Evolutionary conservation across 2,329 filamentous ascomycete species (phyloP), one percentile per base, ranked within the genome.

Genomic region (Parascedosporium putredinis): DNA sequence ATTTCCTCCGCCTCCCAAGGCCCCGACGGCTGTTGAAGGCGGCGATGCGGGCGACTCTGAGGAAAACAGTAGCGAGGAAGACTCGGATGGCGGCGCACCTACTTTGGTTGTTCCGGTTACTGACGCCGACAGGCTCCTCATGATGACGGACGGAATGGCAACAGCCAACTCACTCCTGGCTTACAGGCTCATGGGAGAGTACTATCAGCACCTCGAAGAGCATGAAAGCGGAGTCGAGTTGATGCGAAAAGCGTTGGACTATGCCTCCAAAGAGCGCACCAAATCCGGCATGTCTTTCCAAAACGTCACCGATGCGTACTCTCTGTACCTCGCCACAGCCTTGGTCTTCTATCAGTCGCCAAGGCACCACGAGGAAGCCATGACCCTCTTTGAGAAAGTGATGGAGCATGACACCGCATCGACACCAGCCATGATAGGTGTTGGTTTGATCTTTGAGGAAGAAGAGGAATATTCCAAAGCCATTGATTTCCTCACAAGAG

Each of bases 361-460:
- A 0, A 81, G 88, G 53, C 83, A 97, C 60, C 93, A 98, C 57
- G 75, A 82, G 16, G 91, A 97, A 67, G 90, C 93, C 2, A 91
- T 88, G 61, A 66, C 67, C n/a, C 73, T 96, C 0, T 97, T 98
- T 57, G 83, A 95, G 57, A 78, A 78, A 25, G 86, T 97, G 4
- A 73, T 98, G 1, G 72, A 79, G 45, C 79, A 85, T 23, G 88
- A 94, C 51, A 76, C 82, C 2, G 79, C 78, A 2, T 90, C 86
- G 1, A 94, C 89, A 1, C 70, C 81, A 25, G 90, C 90, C 2
- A 71, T 98, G 53, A 86, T 97, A 43, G 93, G 93, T 1, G 81
- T 96, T 29, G 94, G 93, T 1, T 68, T 97, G 22, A 91, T 98
- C 36, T 84, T 90, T 44, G 89, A 96, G 64, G 93, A 97, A 58